These are phyloP conservation scores for Xylaria sp. DNA, from an alignment of 2,329 filamentous ascomycete genomes.

Conservation along the genomic window DNA sequence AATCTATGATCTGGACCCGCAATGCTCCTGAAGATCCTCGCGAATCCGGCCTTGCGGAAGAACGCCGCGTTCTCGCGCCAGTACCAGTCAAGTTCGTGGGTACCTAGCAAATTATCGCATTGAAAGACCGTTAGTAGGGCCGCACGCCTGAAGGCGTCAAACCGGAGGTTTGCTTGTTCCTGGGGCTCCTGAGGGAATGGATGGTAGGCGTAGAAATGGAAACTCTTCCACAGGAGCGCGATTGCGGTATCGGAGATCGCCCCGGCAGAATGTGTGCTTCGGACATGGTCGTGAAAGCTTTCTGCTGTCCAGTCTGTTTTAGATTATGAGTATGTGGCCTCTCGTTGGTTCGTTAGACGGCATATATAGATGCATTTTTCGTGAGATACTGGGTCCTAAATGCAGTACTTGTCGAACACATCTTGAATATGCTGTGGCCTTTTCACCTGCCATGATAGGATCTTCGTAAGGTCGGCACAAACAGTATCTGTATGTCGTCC, in stretches of 20 bases:
- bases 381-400: neutral
- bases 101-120: constrained; percentile 25
- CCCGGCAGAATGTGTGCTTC: neutral
- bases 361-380: constrained; percentile 14
- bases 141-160: constrained; percentile 20
- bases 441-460: constrained; percentile 4
- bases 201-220: constrained; percentile 31
- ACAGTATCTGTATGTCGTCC: neutral
- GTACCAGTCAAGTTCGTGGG: constrained; percentile 30
- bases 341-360: neutral
- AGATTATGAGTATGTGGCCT: neutral
- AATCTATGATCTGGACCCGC: neutral
- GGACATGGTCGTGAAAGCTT: constrained; percentile 24
- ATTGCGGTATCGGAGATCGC: constrained; percentile 19
- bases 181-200: constrained; percentile 6
- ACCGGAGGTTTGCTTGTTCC: neutral
- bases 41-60: constrained; percentile 25
- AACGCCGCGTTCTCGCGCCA: constrained; percentile 17
- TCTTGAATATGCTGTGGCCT: neutral
- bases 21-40: constrained; percentile 23
- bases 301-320: constrained; percentile 16
- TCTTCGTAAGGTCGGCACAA: constrained; percentile 5
- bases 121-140: constrained; percentile 16
- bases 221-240: constrained; percentile 29
- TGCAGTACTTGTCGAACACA: constrained; percentile 22